Conservation (phyloP, 148 eudicot genomes). For the Polygonum aviculare region DNA sequence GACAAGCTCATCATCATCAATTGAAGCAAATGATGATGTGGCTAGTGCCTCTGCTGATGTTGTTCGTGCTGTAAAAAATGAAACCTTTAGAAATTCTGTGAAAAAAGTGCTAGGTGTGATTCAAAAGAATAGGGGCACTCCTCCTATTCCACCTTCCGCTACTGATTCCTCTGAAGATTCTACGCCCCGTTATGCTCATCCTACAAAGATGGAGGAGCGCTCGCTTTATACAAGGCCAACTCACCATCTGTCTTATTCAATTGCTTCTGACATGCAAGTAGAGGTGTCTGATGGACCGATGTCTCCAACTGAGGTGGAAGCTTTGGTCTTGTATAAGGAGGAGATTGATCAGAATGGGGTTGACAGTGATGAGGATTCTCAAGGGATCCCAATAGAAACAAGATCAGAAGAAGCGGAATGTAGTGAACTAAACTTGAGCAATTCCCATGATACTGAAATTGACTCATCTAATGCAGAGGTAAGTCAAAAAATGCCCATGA, state of each 20-base stretch:
- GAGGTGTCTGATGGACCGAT: slow-evolving; percentile 67
- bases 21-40: slow-evolving; percentile 14
- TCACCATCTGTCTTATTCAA: slow-evolving; percentile 41
- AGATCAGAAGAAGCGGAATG: slow-evolving; percentile 20
- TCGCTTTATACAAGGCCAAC: slow-evolving; percentile 23
- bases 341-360: slow-evolving; percentile 30
- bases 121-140: slow-evolving; percentile 19
- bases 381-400: slow-evolving; percentile 34
- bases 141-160: slow-evolving; percentile 8
- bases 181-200: slow-evolving; percentile 18
- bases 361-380: slow-evolving; percentile 36
- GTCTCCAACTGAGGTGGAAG: slow-evolving; percentile 42
- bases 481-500: not conserved
- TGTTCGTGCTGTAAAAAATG: slow-evolving; percentile 34
- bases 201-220: slow-evolving; percentile 28
- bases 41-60: slow-evolving; percentile 25
- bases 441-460: not conserved
- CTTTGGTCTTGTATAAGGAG: slow-evolving; percentile 33
- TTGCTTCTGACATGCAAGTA: slow-evolving; percentile 86
- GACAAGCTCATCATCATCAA: slow-evolving; percentile 46
- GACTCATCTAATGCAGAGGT: not conserved
- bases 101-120: slow-evolving; percentile 38
- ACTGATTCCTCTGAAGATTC: slow-evolving; percentile 12
- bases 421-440: slow-evolving; percentile 9
- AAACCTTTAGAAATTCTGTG: slow-evolving; percentile 37